Evolutionary conservation across 768 basidiomycete genomes (phyloP), one percentile per base, ranked within the genome.

Genomic region (Mycena polygramma): DNA sequence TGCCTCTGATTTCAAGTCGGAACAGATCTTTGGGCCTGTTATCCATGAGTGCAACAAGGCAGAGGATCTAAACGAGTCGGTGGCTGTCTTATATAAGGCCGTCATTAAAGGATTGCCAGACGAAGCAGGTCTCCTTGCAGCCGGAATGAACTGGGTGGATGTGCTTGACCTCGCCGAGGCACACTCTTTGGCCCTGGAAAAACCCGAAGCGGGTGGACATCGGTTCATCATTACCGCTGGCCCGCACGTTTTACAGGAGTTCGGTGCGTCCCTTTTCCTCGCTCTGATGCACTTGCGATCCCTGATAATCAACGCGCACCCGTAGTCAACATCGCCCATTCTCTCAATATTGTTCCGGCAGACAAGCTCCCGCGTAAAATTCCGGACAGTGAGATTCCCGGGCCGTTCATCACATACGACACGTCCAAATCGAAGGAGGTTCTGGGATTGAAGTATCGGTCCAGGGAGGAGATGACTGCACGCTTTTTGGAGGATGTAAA

Each of bases 131-230:
- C 57, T 58, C 41, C 11, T 58, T 22, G 41, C 41, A 13, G 41
- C 57, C 41, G 57, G 57, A 58, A 41, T 41, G 41, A 58, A 58
- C 43, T 58, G 57, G 57, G 41, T 58, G 1, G 57, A 58, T 41
- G 57, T 58, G 39, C 57, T 58, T 11, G 57, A 58, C 45, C 57
- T 58, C 57, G 57, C 57, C 41, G 57, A 58, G 30, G 52, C 52
- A 11, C 52, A 53, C 30, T 53, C 52, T 30, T 26, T 53, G 7
- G 52, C 52, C 14, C 57, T 58, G 41, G 57, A 58, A 41, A 43
- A 58, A 20, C n/a, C 57, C 41, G 57, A 39, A 22, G 57, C 57
- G 22, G 57, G 57, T 6, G 57, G 57, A 45, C 57, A 58, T 43
- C 57, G 41, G 15, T 58, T 58, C 57, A 58, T 58, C 39, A 37